Base-by-base conservation (phyloP, 345 rosid species). In the Bruguiera parviflora region DNA sequence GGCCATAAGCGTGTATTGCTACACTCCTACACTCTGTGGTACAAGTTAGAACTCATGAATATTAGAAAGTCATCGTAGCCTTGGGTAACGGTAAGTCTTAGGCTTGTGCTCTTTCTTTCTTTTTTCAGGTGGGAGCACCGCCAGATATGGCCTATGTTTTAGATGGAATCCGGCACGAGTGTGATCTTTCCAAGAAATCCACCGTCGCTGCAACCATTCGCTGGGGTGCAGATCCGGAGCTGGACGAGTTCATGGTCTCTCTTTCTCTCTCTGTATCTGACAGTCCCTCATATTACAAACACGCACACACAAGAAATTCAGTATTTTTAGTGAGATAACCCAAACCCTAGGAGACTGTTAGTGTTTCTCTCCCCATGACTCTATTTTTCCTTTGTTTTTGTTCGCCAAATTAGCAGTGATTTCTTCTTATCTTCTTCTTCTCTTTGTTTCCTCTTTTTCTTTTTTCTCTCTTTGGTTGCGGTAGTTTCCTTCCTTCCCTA, bases 201-300 rank as follows among this genome's bases (percentile, higher is more conserved):
- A 37, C 31, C 52, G 58, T 21, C 32, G 68, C 53, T 64, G 37
- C 83, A 43, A 43, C 83, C 52, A 52, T 75, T 46, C 53, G 71
- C 69, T 73, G 68, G 53, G 89, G 79, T 47, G 69, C 71, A 51
- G 86, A 86, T 79, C 90, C 85, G 46, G 88, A 84, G 79, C 90
- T 86, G 16, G 90, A 86, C 76, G 81, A 86, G 63, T 86, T 86
- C 82, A 86, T 86, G 90, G 90, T 86, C 61, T 66, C 69, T 65
- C 1, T 65, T n/a, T 10, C 59, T 63, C 35, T 61, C 66, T 52
- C 61, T 53, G 11, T 1, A 1, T 51, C 15, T 9, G 7, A 11
- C 3, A 11, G 15, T 39, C 46, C 13, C 49, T 43, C 49, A 43
- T 15, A 11, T 13, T 3, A 2, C 19, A 13, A 0, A 43, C 49